Base-by-base conservation (phyloP, 495 filamentous ascomycete genomes). In the Sordaria brevicollis region DNA sequence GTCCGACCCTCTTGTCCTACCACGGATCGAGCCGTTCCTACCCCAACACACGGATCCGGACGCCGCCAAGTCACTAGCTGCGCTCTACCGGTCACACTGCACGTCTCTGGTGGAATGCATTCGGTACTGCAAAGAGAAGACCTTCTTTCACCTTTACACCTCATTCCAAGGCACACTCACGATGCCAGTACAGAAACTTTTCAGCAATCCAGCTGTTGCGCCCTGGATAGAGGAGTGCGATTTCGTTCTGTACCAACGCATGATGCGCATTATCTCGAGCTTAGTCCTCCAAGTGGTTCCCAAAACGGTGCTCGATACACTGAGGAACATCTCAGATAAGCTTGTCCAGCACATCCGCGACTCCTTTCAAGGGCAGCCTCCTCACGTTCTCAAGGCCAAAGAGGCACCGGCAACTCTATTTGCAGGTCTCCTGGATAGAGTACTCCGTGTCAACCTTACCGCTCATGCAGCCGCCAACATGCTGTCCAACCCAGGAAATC, bases 171-270 rank as follows among this genome's bases (percentile, higher is more conserved):
- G 95, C 68, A 97, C 93, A 3, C 84, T 99, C 74, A 98, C 95
- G 17, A 93, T 96, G 76, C 96, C 96, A 4, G 93, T 97, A n/a
- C 94, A 97, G 80, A 97, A 94, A 79, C 85, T 99, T 11, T 89
- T 99, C 70, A 88, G 89, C 7, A 88, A 95, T 73, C 91, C 90
- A 2, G 88, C 86, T 68, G 83, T 99, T 65, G 92, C 93, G 15
- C 87, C 91, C 3, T 99, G 95, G 95, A 96, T 99, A 71, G 90
- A 92, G 74, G 90, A 96, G 76, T 97, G 93, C 74, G 95, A 99
- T 73, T 94, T 93, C 82, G 82, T 93, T 39, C 93, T 97, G 84
- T 99, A 99, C 76, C 93, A 89, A 73, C 93, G 93, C 73, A 97
- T 98, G 93, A 92, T 96, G 79, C 89, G 90, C 33, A 92, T 97